Evolutionary conservation across 768 basidiomycete species (phyloP).

Genomic region (Lactarius quietus): DNA sequence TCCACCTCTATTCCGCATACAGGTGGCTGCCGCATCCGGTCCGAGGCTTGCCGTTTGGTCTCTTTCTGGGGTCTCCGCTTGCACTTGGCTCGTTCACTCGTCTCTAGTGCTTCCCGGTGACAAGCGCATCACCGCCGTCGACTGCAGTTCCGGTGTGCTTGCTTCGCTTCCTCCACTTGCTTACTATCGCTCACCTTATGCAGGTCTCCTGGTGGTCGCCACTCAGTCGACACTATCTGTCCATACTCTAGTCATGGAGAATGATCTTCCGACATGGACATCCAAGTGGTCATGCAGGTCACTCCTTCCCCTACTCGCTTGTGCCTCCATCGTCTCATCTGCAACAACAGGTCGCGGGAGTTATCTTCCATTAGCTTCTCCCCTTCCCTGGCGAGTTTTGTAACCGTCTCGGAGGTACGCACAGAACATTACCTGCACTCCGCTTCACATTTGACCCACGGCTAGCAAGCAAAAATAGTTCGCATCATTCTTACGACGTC

Average conservation of each 20-base stretch:
- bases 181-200: conserved; percentile 28
- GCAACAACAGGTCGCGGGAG: conserved; percentile 41
- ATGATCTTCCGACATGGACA: conserved; percentile 81
- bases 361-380: conserved; percentile 59
- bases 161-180: conserved; percentile 17
- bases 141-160: conserved; percentile 67
- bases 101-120: conserved; percentile 62
- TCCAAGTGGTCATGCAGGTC: conserved; percentile 72
- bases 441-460: conserved; percentile 22
- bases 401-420: conserved; percentile 54
- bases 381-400: conserved; percentile 75
- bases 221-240: conserved; percentile 58
- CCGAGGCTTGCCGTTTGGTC: conserved; percentile 73
- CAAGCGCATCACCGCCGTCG: conserved; percentile 55
- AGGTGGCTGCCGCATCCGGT: conserved; percentile 74
- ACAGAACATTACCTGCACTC: neutral
- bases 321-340: conserved; percentile 6
- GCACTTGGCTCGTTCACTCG: conserved; percentile 78
- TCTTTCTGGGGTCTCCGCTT: conserved; percentile 59
- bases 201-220: conserved; percentile 75
- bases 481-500: conserved; percentile 70
- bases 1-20: neutral
- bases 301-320: conserved; percentile 21
- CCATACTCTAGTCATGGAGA: conserved; percentile 73
- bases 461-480: conserved; percentile 54